Evolutionary conservation across 2,329 filamentous ascomycete genomes (phyloP).

Genomic region (Venturia carpophila): DNA sequence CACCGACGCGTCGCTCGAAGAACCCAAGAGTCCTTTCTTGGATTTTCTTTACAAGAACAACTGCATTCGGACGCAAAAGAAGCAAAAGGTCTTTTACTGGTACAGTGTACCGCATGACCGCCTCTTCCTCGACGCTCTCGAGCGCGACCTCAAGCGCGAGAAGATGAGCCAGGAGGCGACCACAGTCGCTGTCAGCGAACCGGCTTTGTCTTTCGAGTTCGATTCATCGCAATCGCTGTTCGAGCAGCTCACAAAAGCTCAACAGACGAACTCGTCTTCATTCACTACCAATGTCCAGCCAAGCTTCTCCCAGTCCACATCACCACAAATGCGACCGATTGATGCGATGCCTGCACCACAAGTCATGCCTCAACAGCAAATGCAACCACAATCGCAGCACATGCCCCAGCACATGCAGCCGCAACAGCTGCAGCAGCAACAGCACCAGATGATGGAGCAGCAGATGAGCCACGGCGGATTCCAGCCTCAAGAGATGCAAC

Average conservation of each 20-base stretch:
- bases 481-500: slow-evolving; percentile 41
- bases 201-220: slow-evolving; percentile 95
- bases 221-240: slow-evolving; percentile 98
- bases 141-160: slow-evolving; percentile 95
- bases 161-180: slow-evolving; percentile 99
- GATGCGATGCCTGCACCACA: slow-evolving; percentile 90
- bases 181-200: slow-evolving; percentile 92
- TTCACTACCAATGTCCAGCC: slow-evolving; percentile 67
- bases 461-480: slow-evolving; percentile 45
- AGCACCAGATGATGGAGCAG: slow-evolving; percentile 25
- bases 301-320: slow-evolving; percentile 69
- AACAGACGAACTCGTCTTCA: slow-evolving; percentile 96
- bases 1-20: slow-evolving; percentile 94
- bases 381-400: slow-evolving; percentile 15
- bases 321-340: slow-evolving; percentile 72
- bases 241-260: slow-evolving; percentile 97
- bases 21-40: slow-evolving; percentile 96
- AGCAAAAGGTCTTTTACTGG: slow-evolving; percentile 99
- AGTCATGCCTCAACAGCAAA: slow-evolving; percentile 56
- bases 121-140: slow-evolving; percentile 91
- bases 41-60: slow-evolving; percentile 99
- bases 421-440: slow-evolving; percentile 28
- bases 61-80: slow-evolving; percentile 99
- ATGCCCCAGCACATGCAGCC: slow-evolving; percentile 29
- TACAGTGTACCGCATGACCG: slow-evolving; percentile 98